Percentiles rank a stretch among this genome's conserved stretches.
Conservation (phyloP, 441 rosid genomes). For the Gossypium gossypioides region DNA sequence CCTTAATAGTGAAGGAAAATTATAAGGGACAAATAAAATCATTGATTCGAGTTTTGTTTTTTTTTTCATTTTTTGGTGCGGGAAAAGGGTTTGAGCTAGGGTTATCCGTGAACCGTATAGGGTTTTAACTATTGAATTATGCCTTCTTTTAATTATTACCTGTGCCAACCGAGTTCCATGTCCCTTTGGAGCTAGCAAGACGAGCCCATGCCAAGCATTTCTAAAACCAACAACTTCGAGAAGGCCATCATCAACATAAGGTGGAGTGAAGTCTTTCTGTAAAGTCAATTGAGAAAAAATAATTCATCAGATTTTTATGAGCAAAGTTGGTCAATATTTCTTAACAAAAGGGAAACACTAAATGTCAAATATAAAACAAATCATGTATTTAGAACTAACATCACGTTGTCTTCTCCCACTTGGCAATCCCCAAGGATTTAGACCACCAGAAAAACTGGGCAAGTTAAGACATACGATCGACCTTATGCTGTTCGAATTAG, state of each 20-base stretch:
- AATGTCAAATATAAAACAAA: not conserved
- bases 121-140: not conserved
- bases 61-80: not conserved
- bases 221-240: conserved; percentile 89
- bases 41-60: not conserved
- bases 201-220: conserved; percentile 97
- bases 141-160: conserved; percentile 26
- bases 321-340: not conserved
- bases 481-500: conserved; percentile 49
- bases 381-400: conserved; percentile 30
- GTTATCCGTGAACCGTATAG: not conserved
- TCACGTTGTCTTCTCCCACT: conserved; percentile 41
- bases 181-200: conserved; percentile 74
- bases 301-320: conserved; percentile 4
- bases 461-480: conserved; percentile 84
- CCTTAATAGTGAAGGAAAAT: not conserved
- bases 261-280: conserved; percentile 80
- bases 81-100: not conserved
- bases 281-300: conserved; percentile 10
- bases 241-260: conserved; percentile 78
- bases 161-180: conserved; percentile 95
- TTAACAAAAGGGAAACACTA: not conserved
- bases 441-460: conserved; percentile 94
- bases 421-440: conserved; percentile 86
- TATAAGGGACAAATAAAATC: not conserved